These are phyloP conservation scores for Pichia terricola DNA, from an alignment of 1,139 yeast genomes.

Conservation along the genomic window DNA sequence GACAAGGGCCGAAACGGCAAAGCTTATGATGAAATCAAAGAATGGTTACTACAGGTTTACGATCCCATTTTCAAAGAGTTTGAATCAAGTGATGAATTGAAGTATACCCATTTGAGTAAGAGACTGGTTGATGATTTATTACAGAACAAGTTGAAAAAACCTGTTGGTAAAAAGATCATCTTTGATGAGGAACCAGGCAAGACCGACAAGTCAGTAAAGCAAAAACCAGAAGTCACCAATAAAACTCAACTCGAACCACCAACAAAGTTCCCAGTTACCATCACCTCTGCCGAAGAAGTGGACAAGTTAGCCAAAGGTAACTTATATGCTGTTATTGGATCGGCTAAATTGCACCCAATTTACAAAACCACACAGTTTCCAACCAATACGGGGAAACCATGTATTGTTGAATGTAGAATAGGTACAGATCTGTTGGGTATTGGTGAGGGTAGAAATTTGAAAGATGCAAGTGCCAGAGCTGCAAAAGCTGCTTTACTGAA, in stretches of 20 bases:
- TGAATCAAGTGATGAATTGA: constrained; percentile 4
- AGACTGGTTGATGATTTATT: constrained; percentile 1
- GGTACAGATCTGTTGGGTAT: constrained; percentile 42
- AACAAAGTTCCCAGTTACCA: constrained; percentile 5
- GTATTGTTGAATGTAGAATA: constrained; percentile 53
- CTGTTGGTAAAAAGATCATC: not conserved
- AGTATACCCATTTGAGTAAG: constrained; percentile 9
- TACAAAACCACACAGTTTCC: not conserved
- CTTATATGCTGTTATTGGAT: constrained; percentile 71
- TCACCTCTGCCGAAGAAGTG: constrained; percentile 23
- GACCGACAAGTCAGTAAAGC: not conserved
- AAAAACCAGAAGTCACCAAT: not conserved
- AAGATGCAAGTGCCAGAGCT: constrained; percentile 63
- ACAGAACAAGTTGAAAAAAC: not conserved
- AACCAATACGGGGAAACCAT: constrained; percentile 26
- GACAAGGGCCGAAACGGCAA: constrained; percentile 37
- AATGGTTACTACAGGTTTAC: constrained; percentile 49
- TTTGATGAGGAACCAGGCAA: not conserved
- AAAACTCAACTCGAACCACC: too few species aligned
- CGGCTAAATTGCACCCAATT: constrained; percentile 53
- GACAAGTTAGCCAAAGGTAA: constrained; percentile 65
- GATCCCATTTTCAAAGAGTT: constrained; percentile 10
- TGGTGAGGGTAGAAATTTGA: constrained; percentile 51
- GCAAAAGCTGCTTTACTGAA: constrained; percentile 65
- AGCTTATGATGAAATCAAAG: constrained; percentile 34